Evolutionary conservation across 306 rosid species (phyloP), one percentile per base, ranked within the genome.

Genomic region (Glycine tomentella): DNA sequence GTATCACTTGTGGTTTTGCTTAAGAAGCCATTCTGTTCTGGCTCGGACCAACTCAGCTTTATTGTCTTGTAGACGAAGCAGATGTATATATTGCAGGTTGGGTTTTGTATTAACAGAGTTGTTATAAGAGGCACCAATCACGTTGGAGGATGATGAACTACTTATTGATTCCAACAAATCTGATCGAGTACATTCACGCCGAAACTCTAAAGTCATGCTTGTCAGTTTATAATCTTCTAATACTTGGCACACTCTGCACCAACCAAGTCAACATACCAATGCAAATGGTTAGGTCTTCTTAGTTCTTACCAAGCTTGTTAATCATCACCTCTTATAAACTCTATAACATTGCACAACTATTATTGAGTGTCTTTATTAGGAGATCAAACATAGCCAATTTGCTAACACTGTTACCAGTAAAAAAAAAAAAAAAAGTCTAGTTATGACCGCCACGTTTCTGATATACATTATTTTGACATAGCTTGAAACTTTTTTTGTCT

Each of bases 141-240:
- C 70, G 4, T 51, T 84, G 9, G 71, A 46, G 10, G 88, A 79
- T 12, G 89, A 72, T 34, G 38, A 4, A 69, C 86, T 84, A 3
- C 90, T 85, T 88, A 91, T 51, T 1, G 94, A 89, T 72, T 92
- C 97, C 3, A 91, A 81, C 83, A 89, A 69, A 80, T 84, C 88
- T 8, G 93, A 89, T 79, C 87, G 89, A 65, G 78, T 86, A 9
- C 95, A 92, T 86, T 92, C 97, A 50, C 94, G 80, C 40, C 93
- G 71, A 68, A 88, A 92, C 82, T 92, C 97, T 72, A 91, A 52
- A 2, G 92, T 91, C 90, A 92, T 87, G 85, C 90, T 88, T 9
- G 76, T 84, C 67, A 92, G 61, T 59, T 86, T 77, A 76, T 81
- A 87, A n/a, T 88, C 82, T 69, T 85, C 83, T 33, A 91, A 46